Percentiles rank a stretch among this genome's conserved stretches.
phyloP scores from a whole-genome alignment of 345 rosid species.

The Citrus mangshanensis region DNA sequence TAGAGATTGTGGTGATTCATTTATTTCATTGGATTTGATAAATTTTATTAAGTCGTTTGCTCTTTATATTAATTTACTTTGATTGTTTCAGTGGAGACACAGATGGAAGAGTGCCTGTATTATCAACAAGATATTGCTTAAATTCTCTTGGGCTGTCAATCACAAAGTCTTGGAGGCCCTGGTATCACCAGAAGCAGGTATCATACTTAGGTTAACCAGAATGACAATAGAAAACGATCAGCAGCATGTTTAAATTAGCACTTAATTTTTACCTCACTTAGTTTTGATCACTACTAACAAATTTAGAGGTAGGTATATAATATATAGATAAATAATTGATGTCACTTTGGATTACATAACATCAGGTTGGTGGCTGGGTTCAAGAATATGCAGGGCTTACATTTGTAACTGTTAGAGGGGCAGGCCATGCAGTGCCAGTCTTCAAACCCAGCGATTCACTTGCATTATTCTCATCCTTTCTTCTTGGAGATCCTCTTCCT shows the following conservation, averaged over 20 bases:
- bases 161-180: slow-evolving; percentile 78
- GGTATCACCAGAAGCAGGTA: slow-evolving; percentile 87
- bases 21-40: not conserved
- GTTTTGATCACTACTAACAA: too few species aligned
- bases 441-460: slow-evolving; percentile 79
- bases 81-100: slow-evolving; percentile 77
- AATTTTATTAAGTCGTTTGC: not conserved
- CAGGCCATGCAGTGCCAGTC: slow-evolving; percentile 94
- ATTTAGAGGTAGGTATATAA: too few species aligned
- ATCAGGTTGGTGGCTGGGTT: slow-evolving; percentile 86
- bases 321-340: too few species aligned
- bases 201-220: not conserved
- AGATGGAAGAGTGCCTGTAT: slow-evolving; percentile 93
- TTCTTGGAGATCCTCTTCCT: slow-evolving; percentile 45
- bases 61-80: not conserved
- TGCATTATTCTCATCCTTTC: slow-evolving; percentile 65
- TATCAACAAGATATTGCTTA: slow-evolving; percentile 82
- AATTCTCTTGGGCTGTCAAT: slow-evolving; percentile 50
- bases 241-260: not conserved
- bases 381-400: slow-evolving; percentile 88
- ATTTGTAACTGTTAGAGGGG: slow-evolving; percentile 92
- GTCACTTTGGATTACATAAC: not conserved
- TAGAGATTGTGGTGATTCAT: not conserved
- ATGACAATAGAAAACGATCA: not conserved
- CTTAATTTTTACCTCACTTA: too few species aligned